Conservation (phyloP, 805 yeast genomes). For the Spathaspora hagerdaliae region DNA sequence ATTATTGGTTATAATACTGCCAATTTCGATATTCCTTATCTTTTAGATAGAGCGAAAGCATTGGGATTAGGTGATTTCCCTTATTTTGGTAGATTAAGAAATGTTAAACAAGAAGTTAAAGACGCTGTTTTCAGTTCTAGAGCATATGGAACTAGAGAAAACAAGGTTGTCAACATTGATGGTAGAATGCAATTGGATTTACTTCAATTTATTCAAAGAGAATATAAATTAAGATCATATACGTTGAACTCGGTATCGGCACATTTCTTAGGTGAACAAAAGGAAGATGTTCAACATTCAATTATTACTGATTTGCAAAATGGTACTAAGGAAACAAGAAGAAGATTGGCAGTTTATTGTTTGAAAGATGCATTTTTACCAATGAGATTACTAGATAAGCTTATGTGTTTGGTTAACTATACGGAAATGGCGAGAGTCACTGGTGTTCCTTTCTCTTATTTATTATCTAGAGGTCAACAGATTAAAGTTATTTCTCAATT, state of each 20-base stretch:
- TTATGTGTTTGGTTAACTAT: slow-evolving; percentile 94
- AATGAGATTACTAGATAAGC: slow-evolving; percentile 77
- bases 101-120: slow-evolving; percentile 69
- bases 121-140: slow-evolving; percentile 86
- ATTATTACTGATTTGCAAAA: slow-evolving; percentile 92
- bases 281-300: slow-evolving; percentile 97
- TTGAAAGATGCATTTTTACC: slow-evolving; percentile 95
- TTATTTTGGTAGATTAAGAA: slow-evolving; percentile 73
- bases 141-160: slow-evolving; percentile 95
- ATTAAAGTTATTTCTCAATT: slow-evolving; percentile 95
- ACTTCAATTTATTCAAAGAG: slow-evolving; percentile 89
- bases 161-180: slow-evolving; percentile 86
- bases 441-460: slow-evolving; percentile 93
- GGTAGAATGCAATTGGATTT: slow-evolving; percentile 95
- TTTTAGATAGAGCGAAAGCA: slow-evolving; percentile 81
- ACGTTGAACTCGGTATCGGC: slow-evolving; percentile 95
- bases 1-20: slow-evolving; percentile 94
- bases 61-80: slow-evolving; percentile 69
- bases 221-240: slow-evolving; percentile 89
- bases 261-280: slow-evolving; percentile 88
- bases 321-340: slow-evolving; percentile 86
- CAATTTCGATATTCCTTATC: slow-evolving; percentile 92
- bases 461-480: slow-evolving; percentile 92
- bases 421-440: slow-evolving; percentile 99
- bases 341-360: slow-evolving; percentile 95